A percentile compares a stretch with the other conserved stretches of the same genome.
These are phyloP conservation scores for Monascus ruber DNA, from an alignment of 2,329 filamentous ascomycete genomes.

Conservation along the genomic window DNA sequence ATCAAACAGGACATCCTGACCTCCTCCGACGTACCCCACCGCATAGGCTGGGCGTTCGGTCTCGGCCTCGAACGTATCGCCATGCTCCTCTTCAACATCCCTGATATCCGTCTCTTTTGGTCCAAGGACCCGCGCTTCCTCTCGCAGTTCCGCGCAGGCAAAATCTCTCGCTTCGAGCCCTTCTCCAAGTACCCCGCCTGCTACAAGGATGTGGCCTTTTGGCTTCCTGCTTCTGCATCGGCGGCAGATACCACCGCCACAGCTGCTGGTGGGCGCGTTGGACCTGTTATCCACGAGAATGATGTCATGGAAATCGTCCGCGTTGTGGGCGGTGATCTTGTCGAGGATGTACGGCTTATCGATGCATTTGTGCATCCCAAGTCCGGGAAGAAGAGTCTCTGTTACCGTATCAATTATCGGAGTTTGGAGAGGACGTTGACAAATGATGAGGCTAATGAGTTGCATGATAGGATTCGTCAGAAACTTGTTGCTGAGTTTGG, in stretches of 20 bases:
- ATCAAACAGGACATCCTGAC: constrained; percentile 71
- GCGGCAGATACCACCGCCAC: constrained; percentile 21
- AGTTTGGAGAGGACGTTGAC: constrained; percentile 85
- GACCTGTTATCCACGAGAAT: constrained; percentile 67
- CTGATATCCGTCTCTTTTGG: constrained; percentile 96
- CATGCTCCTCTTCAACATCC: constrained; percentile 93
- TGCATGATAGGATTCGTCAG: constrained; percentile 58
- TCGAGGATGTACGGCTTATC: constrained; percentile 75
- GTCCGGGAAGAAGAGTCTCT: constrained; percentile 70
- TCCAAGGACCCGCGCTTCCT: constrained; percentile 74
- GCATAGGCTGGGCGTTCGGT: constrained; percentile 91
- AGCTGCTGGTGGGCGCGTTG: constrained; percentile 15
- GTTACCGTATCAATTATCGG: constrained; percentile 88
- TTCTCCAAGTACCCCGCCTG: constrained; percentile 89
- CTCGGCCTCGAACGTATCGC: constrained; percentile 88
- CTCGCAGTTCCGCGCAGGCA: constrained; percentile 57
- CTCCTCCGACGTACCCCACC: constrained; percentile 61
- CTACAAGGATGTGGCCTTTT: constrained; percentile 89
- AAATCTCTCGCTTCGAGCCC: constrained; percentile 58
- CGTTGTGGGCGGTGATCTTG: constrained; percentile 65
- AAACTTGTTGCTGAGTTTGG: constrained; percentile 60
- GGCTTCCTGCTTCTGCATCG: constrained; percentile 48
- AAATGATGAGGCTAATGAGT: constrained; percentile 63
- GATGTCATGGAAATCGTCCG: constrained; percentile 95
- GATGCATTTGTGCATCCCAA: constrained; percentile 86